Evolutionary conservation across 352 stramenopile genomes (phyloP), one percentile per base, ranked within the genome.

Genomic region (Globisporangium solare): DNA sequence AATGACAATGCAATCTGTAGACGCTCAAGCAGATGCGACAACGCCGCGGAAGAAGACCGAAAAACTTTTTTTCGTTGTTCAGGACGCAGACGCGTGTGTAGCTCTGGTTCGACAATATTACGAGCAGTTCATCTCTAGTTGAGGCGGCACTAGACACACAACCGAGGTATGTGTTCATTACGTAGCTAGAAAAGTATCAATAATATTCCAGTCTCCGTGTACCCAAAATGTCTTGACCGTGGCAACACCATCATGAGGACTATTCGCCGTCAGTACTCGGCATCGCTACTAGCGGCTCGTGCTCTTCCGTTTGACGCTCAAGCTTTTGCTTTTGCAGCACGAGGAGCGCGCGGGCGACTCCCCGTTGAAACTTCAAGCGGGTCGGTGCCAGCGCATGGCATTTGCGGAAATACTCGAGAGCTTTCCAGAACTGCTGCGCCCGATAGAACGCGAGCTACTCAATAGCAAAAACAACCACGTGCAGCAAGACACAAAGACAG

Each of bases 341-440:
- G 5, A 74, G 24, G 24, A 87, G 60, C 32, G 76, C 82, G 17
- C 55, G 56, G 0, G 69, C 59, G n/a, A 88, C 57, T 31, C 72
- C 71, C 8, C 73, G 73, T 51, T 82, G 71, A 55, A 76, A 79
- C 41, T 86, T 81, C 18, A 73, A 50, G 48, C 71, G 73, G 0
- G 55, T 76, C 0, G 77, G 75, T 43, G 68, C 63, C 2, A 79
- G 47, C 13, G 64, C 63, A 45, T 54, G 52, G 41, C 73, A 83
- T 43, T 64, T 71, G 8, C 77, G 75, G 42, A 88, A 88, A 39
- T 59, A 74, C 12, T 45, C 49, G 0, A 90, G 60, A 2, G 77
- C 77, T 15, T 57, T 67, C 75, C 75, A 86, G 46, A 75, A 60
- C 4, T 86, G 62, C 0, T 68, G 37, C 31, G 56, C 59, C 10